Evolutionary conservation across 2,329 filamentous ascomycete genomes (phyloP).

Genomic region (Stemphylium vesicarium): DNA sequence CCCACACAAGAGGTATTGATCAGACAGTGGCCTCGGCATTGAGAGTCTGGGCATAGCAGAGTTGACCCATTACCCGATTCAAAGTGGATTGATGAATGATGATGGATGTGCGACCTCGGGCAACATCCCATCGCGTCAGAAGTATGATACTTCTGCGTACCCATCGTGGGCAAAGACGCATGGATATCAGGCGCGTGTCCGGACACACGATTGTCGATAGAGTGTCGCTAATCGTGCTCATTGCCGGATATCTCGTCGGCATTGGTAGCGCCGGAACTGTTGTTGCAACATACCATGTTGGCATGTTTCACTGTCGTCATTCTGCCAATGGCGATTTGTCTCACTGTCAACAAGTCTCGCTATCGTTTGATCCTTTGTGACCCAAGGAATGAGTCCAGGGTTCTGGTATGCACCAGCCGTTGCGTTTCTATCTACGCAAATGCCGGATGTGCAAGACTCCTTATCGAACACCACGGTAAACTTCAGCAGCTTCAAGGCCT

Average conservation of each 20-base stretch:
- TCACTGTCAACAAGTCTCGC: too few relatives aligned
- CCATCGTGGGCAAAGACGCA: too few relatives aligned
- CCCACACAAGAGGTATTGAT: neutral
- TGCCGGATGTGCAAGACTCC: neutral
- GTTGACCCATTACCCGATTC: neutral
- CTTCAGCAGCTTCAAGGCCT: neutral
- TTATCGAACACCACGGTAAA: neutral
- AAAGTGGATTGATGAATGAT: neutral
- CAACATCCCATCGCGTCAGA: too few relatives aligned
- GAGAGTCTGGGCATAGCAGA: too few relatives aligned
- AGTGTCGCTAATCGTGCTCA: too few relatives aligned
- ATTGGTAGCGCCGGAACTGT: neutral
- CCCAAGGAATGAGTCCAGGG: neutral
- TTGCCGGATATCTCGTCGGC: too few relatives aligned
- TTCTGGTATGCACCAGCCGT: neutral
- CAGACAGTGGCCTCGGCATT: neutral
- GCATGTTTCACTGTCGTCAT: neutral
- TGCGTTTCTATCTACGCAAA: neutral
- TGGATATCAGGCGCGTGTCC: too few relatives aligned
- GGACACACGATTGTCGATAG: too few relatives aligned
- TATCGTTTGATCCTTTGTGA: too few relatives aligned
- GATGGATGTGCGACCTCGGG: neutral
- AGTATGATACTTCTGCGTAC: too few relatives aligned
- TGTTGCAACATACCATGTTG: neutral
- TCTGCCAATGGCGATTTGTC: neutral